Evolutionary conservation across 129 eudicot genomes (phyloP).

Genomic region (Apium graveolens): DNA sequence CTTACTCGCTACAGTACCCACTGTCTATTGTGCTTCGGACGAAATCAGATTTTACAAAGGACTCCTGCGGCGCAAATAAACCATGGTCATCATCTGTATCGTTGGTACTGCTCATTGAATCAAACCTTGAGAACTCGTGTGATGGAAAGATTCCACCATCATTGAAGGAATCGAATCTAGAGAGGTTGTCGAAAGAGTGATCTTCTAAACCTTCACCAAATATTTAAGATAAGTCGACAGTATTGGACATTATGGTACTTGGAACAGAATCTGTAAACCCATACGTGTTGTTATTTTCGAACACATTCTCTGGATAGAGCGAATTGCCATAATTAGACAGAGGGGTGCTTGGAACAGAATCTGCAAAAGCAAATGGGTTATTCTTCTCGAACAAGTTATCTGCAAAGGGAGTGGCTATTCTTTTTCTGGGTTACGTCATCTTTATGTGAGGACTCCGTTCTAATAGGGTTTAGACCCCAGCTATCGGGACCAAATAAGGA

Average conservation of each 20-base stretch:
- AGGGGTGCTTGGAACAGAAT: conserved; percentile 82
- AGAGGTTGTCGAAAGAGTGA: conserved; percentile 30
- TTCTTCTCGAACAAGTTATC: conserved; percentile 38
- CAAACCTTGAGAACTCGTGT: conserved; percentile 55
- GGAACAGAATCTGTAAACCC: conserved; percentile 72
- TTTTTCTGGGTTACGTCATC: conserved; percentile 30
- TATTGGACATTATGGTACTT: conserved; percentile 53
- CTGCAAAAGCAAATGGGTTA: conserved; percentile 37
- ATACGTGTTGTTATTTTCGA: conserved; percentile 42
- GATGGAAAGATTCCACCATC: conserved; percentile 45
- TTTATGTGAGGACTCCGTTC: conserved; percentile 27
- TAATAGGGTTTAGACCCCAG: conserved; percentile 64
- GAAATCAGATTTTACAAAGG: conserved; percentile 47
- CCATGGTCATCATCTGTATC: conserved; percentile 49
- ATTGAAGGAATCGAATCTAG: conserved; percentile 40
- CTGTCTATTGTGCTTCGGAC: conserved; percentile 46
- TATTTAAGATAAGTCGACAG: conserved; percentile 31
- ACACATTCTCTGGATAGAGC: conserved; percentile 38
- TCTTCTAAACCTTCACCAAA: conserved; percentile 45
- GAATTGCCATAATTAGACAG: conserved; percentile 29
- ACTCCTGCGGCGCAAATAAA: conserved; percentile 21
- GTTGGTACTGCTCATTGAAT: conserved; percentile 52
- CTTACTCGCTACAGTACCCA: conserved; percentile 14
- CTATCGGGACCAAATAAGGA: conserved; percentile 44
- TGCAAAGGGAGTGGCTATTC: conserved; percentile 32